These are phyloP conservation scores for Medicago arabica DNA, from an alignment of 306 rosid species.

Conservation along the genomic window DNA sequence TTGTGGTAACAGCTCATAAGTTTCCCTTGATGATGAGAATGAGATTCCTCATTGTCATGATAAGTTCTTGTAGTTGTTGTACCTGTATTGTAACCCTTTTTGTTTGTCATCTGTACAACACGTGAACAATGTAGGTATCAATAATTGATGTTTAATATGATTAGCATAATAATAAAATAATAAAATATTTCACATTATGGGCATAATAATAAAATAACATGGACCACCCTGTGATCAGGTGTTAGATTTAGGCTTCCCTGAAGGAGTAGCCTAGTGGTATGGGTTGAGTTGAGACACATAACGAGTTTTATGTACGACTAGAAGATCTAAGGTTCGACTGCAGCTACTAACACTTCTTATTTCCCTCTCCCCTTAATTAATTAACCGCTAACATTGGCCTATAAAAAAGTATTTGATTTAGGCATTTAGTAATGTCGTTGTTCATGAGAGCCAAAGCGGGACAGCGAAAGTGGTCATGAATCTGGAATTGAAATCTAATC, in stretches of 20 bases:
- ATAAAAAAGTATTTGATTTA: no score
- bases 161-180: slow-evolving; percentile 16
- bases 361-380: no score
- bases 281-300: not conserved
- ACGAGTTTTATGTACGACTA: not conserved
- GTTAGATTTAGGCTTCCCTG: slow-evolving; percentile 12
- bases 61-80: not conserved
- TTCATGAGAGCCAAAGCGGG: not conserved
- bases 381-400: no score
- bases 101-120: slow-evolving; percentile 39
- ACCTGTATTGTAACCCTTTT: not conserved
- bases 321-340: not conserved
- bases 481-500: not conserved
- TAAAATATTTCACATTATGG: slow-evolving; percentile 28
- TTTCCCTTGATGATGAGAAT: slow-evolving; percentile 7
- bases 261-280: not conserved
- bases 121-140: slow-evolving; percentile 31
- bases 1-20: not conserved
- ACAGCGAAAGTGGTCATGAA: not conserved
- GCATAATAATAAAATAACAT: not conserved
- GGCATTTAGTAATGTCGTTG: not conserved
- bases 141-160: slow-evolving; percentile 37
- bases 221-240: slow-evolving; percentile 5
- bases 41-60: slow-evolving; percentile 10
- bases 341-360: not conserved